phyloP scores from a whole-genome alignment of 2,329 filamentous ascomycete genomes.

The Allantophomopsis lycopodina region DNA sequence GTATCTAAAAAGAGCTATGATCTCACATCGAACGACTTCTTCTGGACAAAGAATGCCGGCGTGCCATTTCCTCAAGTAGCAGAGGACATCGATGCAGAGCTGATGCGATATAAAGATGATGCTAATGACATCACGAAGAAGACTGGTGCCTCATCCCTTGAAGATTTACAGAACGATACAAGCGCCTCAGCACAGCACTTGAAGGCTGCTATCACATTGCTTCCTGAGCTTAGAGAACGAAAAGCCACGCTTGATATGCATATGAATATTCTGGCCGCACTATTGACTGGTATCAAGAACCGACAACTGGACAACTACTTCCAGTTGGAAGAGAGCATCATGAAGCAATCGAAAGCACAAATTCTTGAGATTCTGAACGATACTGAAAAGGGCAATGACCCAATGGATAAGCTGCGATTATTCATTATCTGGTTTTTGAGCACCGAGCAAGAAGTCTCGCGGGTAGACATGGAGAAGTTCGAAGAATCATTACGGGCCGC shows the following conservation, averaged over 20 bases:
- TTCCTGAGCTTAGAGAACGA: conserved; percentile 84
- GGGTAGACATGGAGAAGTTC: conserved; percentile 73
- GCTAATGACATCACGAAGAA: conserved; percentile 89
- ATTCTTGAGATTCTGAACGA: conserved; percentile 80
- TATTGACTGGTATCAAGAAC: conserved; percentile 72
- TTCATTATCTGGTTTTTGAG: conserved; percentile 98
- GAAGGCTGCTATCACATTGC: conserved; percentile 84
- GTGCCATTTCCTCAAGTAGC: conserved; percentile 91
- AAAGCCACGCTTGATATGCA: conserved; percentile 96
- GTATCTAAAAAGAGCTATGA: conserved; percentile 84
- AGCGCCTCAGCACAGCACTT: conserved; percentile 85
- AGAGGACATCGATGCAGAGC: conserved; percentile 86
- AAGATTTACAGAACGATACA: conserved; percentile 83
- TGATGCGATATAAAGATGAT: conserved; percentile 91
- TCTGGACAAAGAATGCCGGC: conserved; percentile 88
- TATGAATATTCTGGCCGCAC: conserved; percentile 88
- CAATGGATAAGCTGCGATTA: conserved; percentile 78
- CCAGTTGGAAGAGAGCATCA: conserved; percentile 84
- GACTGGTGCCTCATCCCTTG: conserved; percentile 82
- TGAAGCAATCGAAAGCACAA: conserved; percentile 81
- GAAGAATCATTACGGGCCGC: conserved; percentile 68
- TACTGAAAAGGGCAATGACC: conserved; percentile 65
- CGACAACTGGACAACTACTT: conserved; percentile 93
- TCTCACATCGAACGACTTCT: conserved; percentile 80
- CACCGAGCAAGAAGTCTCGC: conserved; percentile 76